Evolutionary conservation across 2,329 filamentous ascomycete species (phyloP).

Genomic region (Colletotrichum destructivum): DNA sequence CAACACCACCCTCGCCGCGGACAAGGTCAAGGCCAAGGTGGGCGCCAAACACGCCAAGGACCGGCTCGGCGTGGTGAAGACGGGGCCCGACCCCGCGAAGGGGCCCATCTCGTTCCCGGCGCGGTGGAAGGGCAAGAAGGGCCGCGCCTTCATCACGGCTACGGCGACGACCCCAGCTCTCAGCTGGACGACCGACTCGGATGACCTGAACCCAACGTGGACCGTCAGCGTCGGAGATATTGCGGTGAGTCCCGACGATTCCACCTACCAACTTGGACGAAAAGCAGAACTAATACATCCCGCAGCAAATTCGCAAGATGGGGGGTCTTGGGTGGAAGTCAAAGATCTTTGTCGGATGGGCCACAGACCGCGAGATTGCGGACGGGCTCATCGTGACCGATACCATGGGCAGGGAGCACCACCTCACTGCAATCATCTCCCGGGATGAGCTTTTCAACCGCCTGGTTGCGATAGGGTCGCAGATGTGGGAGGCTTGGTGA

Average conservation of each 20-base stretch:
- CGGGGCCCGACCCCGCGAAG: conserved; percentile 58
- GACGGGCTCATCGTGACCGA: conserved; percentile 81
- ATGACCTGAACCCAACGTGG: conserved; percentile 75
- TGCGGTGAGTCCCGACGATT: conserved; percentile 44
- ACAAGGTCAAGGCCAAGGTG: conserved; percentile 78
- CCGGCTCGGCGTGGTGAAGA: conserved; percentile 77
- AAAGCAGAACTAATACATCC: background rate
- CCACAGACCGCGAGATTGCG: conserved; percentile 79
- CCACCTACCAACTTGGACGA: fast-evolving
- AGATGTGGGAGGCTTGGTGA: conserved; percentile 88
- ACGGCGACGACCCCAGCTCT: conserved; percentile 78
- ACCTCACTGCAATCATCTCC: conserved; percentile 79
- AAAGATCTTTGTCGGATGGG: conserved; percentile 86
- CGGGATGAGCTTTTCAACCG: conserved; percentile 88
- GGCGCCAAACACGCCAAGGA: conserved; percentile 76
- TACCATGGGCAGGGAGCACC: conserved; percentile 67
- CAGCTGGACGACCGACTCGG: conserved; percentile 72
- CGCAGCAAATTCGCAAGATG: conserved; percentile 79
- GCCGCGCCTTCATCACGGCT: conserved; percentile 79
- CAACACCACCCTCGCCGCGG: conserved; percentile 79
- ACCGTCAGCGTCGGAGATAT: conserved; percentile 80
- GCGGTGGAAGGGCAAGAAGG: conserved; percentile 79
- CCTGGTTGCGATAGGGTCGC: conserved; percentile 80
- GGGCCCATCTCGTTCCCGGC: conserved; percentile 85
- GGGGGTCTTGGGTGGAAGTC: conserved; percentile 89